Conservation (phyloP, 1,284 basidiomycete genomes). For the Sporisorium reilianum region DNA sequence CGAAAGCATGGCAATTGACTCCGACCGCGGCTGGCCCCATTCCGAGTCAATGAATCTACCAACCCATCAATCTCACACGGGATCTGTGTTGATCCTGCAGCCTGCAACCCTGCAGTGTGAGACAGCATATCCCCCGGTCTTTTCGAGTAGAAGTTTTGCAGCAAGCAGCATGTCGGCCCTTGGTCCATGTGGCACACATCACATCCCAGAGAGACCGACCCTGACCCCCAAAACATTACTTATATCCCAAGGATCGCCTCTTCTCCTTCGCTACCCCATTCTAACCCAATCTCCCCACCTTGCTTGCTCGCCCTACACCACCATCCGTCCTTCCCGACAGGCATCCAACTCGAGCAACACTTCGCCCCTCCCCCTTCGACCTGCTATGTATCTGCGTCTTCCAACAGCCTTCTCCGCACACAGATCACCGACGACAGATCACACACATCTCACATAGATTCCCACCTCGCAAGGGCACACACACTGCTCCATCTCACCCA, state of each 20-base stretch:
- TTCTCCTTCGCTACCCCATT: not conserved
- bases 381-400: conserved; percentile 16
- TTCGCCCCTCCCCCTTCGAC: not conserved
- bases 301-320: not conserved
- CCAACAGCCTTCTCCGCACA: not conserved
- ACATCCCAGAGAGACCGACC: too few species aligned
- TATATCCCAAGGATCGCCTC: not conserved
- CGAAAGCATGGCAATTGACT: not conserved
- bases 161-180: too few species aligned
- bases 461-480: not conserved
- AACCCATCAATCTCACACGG: not conserved
- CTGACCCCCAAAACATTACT: not conserved
- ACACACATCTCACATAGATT: not conserved
- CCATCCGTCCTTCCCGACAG: not conserved
- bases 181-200: not conserved
- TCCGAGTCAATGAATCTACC: not conserved
- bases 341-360: not conserved
- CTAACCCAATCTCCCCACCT: not conserved
- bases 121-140: not conserved
- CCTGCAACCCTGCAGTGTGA: not conserved
- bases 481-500: conserved; percentile 11
- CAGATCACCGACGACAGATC: not conserved
- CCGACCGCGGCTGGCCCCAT: not conserved
- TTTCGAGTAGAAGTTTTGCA: not conserved
- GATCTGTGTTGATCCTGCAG: not conserved